phyloP scores from a whole-genome alignment of 2,329 filamentous ascomycete species.

The Fusarium sp. region DNA sequence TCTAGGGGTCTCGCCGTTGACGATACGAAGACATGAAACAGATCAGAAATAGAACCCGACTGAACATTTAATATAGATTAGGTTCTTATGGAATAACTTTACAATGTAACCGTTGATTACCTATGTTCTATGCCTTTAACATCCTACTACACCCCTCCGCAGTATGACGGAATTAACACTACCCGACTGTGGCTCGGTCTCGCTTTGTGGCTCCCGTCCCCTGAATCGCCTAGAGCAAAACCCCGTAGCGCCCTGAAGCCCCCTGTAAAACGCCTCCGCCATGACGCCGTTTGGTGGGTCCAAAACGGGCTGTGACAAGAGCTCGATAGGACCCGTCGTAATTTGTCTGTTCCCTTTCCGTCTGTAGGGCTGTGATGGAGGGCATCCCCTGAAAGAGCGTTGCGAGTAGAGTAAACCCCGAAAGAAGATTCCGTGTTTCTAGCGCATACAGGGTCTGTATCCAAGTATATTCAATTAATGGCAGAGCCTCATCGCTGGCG shows the following conservation, averaged over 20 bases:
- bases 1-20: constrained; percentile 6
- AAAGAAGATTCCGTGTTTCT: no score
- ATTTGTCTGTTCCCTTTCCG: neutral
- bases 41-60: neutral
- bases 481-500: no score
- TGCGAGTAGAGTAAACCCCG: no score
- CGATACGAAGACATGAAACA: constrained; percentile 5
- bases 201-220: constrained; percentile 3
- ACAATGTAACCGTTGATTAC: neutral
- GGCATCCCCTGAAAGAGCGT: neutral
- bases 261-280: constrained; percentile 27
- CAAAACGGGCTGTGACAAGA: constrained; percentile 15
- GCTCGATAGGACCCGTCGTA: neutral
- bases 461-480: no score
- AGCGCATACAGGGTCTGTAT: no score
- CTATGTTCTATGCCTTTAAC: neutral
- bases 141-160: constrained; percentile 29
- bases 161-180: constrained; percentile 33
- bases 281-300: constrained; percentile 39
- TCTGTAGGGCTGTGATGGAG: neutral
- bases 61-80: neutral
- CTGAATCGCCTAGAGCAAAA: neutral
- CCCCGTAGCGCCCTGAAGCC: constrained; percentile 18
- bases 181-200: constrained; percentile 9
- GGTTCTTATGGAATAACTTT: neutral